Percentiles rank a stretch among this genome's conserved stretches.
These are phyloP conservation scores for Mangifera indica DNA, from an alignment of 345 rosid species.

Conservation along the genomic window DNA sequence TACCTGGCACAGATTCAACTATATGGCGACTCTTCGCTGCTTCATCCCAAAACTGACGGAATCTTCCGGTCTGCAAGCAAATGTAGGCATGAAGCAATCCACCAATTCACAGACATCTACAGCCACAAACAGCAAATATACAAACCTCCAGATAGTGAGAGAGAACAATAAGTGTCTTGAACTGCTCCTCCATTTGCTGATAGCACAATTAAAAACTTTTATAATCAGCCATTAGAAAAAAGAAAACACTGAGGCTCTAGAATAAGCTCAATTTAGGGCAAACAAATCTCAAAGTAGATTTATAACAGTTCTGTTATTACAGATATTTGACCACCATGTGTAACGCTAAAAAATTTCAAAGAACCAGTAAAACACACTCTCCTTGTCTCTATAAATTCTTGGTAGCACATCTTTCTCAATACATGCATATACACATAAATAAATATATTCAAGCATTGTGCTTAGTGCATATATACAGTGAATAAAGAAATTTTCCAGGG, in stretches of 20 bases:
- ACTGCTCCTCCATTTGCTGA: constrained; percentile 99
- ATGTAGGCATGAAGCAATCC: neutral
- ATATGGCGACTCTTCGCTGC: constrained; percentile 85
- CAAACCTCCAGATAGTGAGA: constrained; percentile 91
- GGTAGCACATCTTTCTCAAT: neutral
- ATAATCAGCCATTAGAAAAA: neutral
- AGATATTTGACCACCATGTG: neutral
- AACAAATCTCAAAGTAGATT: neutral
- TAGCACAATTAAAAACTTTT: neutral
- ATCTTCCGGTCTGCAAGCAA: constrained; percentile 78
- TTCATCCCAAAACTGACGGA: constrained; percentile 93
- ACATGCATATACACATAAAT: neutral
- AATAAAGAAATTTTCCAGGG: neutral
- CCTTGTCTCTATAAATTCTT: neutral
- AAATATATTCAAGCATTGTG: neutral
- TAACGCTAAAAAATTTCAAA: neutral
- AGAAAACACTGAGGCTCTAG: neutral
- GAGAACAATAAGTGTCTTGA: constrained; percentile 86
- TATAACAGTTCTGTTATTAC: neutral
- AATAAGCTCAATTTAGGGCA: neutral
- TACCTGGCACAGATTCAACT: constrained; percentile 94
- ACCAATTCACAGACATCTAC: constrained; percentile 1
- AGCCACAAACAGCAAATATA: neutral
- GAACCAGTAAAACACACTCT: neutral
- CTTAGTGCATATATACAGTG: too few species aligned